Evolutionary conservation across 139 green algal genomes (phyloP).

Genomic region (Coccomyxa sp.): DNA sequence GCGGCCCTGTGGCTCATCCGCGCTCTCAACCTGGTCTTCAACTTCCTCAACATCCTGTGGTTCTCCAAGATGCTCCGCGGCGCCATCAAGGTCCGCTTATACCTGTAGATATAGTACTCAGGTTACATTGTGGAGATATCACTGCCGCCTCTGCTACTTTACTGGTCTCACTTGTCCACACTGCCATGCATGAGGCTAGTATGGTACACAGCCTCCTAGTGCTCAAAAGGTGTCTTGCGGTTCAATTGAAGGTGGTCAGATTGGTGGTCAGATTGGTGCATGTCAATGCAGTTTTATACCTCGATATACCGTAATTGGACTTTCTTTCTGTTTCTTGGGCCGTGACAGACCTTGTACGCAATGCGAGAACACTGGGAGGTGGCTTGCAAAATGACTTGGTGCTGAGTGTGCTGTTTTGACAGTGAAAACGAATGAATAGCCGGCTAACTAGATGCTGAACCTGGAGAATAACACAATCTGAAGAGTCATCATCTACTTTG

Average conservation of each 20-base stretch:
- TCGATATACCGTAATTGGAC: too few relatives aligned
- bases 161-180: too few relatives aligned
- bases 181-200: neutral
- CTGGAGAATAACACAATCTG: neutral
- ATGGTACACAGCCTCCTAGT: neutral
- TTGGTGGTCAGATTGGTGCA: too few relatives aligned
- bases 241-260: too few relatives aligned
- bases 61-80: slow-evolving; percentile 1
- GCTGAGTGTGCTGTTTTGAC: neutral
- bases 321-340: neutral
- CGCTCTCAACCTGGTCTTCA: neutral
- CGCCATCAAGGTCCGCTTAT: neutral
- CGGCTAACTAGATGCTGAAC: neutral
- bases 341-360: neutral
- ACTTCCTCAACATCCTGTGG: neutral
- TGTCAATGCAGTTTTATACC: too few relatives aligned
- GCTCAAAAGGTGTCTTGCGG: too few relatives aligned
- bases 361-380: neutral
- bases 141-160: neutral
- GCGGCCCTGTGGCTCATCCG: slow-evolving; percentile 17
- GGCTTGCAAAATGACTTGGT: neutral
- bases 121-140: neutral
- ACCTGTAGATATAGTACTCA: neutral
- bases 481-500: neutral
- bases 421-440: neutral